Percentiles rank a stretch among this genome's conserved stretches.
phyloP scores from a whole-genome alignment of 2,329 filamentous ascomycete species.

The Drechslerella dactyloides region DNA sequence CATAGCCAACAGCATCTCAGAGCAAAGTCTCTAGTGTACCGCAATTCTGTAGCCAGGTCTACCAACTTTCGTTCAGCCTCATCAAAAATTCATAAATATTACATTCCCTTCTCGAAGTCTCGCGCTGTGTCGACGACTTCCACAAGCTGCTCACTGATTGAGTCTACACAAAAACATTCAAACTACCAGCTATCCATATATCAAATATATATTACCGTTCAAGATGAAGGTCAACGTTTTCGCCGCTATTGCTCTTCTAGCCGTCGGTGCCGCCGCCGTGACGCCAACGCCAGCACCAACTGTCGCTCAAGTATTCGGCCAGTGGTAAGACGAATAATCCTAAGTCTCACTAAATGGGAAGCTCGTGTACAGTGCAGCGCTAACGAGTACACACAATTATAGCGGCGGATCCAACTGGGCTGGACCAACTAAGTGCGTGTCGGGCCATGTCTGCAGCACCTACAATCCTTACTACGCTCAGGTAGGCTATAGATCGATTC shows the following conservation, averaged over 20 bases:
- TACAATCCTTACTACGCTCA: slow-evolving; percentile 45
- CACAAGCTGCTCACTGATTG: not conserved
- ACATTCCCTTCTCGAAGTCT: not conserved
- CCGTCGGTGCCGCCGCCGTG: slow-evolving; percentile 13
- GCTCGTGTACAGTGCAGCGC: not conserved
- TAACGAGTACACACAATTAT: not conserved
- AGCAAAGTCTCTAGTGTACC: not conserved
- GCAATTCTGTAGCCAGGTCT: slow-evolving; percentile 32
- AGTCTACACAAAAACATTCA: not conserved
- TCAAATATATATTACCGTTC: not conserved
- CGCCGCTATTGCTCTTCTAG: slow-evolving; percentile 12
- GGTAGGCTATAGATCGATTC: slow-evolving; percentile 10
- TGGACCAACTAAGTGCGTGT: slow-evolving; percentile 5
- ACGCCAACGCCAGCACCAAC: slow-evolving; percentile 14
- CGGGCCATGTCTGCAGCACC: slow-evolving; percentile 17
- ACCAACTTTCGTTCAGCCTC: slow-evolving; percentile 36
- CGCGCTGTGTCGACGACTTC: not conserved
- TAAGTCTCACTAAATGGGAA: not conserved
- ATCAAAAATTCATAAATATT: not conserved
- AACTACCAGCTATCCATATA: not conserved
- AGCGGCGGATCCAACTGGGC: slow-evolving; percentile 26
- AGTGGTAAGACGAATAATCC: slow-evolving; percentile 22
- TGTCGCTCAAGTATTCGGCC: slow-evolving; percentile 21
- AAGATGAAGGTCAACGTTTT: slow-evolving; percentile 44
- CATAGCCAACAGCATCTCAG: slow-evolving; percentile 1